These are phyloP conservation scores for Waltergamsia citrina DNA, from an alignment of 2,329 filamentous ascomycete genomes.

Conservation along the genomic window DNA sequence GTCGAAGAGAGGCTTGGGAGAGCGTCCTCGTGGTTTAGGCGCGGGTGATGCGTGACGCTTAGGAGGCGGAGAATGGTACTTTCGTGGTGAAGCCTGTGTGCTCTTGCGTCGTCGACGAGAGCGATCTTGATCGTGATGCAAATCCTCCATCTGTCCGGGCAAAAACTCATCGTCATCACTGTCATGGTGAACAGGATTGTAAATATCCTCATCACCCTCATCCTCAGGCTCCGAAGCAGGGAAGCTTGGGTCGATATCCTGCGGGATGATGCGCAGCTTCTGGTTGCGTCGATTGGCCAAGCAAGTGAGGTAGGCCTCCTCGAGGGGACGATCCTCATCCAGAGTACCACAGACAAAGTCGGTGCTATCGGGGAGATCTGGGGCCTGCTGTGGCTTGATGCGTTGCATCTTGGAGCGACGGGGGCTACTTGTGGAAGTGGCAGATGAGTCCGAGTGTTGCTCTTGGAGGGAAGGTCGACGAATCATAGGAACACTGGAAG, in stretches of 20 bases:
- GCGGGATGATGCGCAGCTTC: constrained; percentile 77
- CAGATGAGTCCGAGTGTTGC: constrained; percentile 52
- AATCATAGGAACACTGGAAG: constrained; percentile 18
- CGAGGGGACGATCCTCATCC: constrained; percentile 89
- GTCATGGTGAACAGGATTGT: constrained; percentile 44
- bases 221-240: constrained; percentile 89
- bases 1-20: constrained; percentile 47
- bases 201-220: constrained; percentile 65
- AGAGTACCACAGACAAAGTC: constrained; percentile 98
- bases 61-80: constrained; percentile 36
- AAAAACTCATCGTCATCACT: constrained; percentile 63
- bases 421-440: constrained; percentile 27
- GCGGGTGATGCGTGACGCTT: constrained; percentile 20
- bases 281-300: constrained; percentile 71
- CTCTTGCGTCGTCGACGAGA: constrained; percentile 39
- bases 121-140: constrained; percentile 48
- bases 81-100: constrained; percentile 31
- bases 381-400: constrained; percentile 38
- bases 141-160: constrained; percentile 61
- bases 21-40: constrained; percentile 38
- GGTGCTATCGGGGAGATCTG: constrained; percentile 89
- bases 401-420: constrained; percentile 17
- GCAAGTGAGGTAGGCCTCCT: constrained; percentile 83
- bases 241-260: constrained; percentile 96
- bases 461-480: neutral